Base-by-base conservation (phyloP, 306 rosid genomes). In the Castanopsis chinensis region DNA sequence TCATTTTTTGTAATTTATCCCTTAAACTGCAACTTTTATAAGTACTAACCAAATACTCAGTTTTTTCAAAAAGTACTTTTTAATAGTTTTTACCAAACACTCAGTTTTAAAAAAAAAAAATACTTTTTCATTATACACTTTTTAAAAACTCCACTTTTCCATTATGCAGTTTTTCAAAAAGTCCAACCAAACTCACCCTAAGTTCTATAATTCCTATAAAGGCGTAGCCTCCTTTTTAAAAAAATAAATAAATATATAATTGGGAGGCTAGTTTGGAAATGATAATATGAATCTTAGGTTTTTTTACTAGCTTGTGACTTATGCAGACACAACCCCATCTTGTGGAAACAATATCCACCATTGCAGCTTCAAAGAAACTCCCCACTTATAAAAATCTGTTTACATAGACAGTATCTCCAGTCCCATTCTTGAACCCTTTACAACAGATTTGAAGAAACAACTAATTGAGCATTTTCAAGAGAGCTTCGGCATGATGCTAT, bases 391-490 rank as follows among this genome's bases (percentile, higher is more conserved):
- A 15, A 45, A 67, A 30, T 35, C 68, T 12, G 3, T 20, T 78
- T 7, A 54, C 9, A 32, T 17, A 13, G 72, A 58, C 57, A 28
- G 59, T 37, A n/a, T 53, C 21, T 41, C 71, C 51, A 41, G 59
- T 15, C 68, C 76, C 18, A 32, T 33, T 11, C 8, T 32, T 0
- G 67, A 78, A 35, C 72, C 84, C 8, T 75, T 76, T 23, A 68
- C 71, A 4, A 23, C 33, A 59, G 78, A 77, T 12, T 71, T 17
- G 63, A 87, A 84, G 59, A 85, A 83, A 69, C 87, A 73, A 21
- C 85, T 88, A 10, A 60, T 88, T 55, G 89, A 88, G 14, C 76
- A 85, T 75, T 88, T 85, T 73, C 81, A 51, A 2, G 90, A 87
- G 30, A 84, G 86, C 33, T 82, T 55, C 15, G 60, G 53, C 25